Conservation (phyloP, 805 yeast species). For the Candida koratica region DNA sequence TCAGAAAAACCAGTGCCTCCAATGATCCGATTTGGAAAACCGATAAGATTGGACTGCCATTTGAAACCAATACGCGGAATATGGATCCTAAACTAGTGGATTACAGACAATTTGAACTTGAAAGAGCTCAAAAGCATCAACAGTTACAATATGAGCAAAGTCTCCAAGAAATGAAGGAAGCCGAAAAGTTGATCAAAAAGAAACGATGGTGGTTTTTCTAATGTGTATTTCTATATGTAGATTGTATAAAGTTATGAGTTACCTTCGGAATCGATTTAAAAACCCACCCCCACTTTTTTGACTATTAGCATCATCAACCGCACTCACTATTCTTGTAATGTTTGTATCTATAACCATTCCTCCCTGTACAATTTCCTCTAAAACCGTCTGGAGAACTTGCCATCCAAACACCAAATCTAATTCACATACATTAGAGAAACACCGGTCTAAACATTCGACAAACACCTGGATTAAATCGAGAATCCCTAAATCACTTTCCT, state of each 20-base stretch:
- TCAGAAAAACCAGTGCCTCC: constrained; percentile 56
- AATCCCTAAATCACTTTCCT: constrained; percentile 91
- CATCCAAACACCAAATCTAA: constrained; percentile 96
- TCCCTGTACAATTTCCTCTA: constrained; percentile 92
- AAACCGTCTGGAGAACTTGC: constrained; percentile 90
- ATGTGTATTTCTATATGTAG: no score
- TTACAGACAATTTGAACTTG: constrained; percentile 46
- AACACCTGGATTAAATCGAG: constrained; percentile 92
- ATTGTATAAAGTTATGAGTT: not conserved
- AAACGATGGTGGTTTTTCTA: constrained; percentile 21
- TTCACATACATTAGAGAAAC: constrained; percentile 93
- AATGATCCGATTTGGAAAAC: constrained; percentile 83
- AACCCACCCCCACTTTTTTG: constrained; percentile 33
- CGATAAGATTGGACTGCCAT: constrained; percentile 65
- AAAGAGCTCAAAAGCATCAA: constrained; percentile 39
- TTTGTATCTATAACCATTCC: constrained; percentile 97
- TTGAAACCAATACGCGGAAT: constrained; percentile 47
- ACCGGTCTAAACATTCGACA: constrained; percentile 89
- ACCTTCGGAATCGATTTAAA: constrained; percentile 7
- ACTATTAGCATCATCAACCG: constrained; percentile 69
- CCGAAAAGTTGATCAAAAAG: constrained; percentile 23
- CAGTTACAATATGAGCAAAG: constrained; percentile 34
- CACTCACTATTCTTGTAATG: constrained; percentile 72
- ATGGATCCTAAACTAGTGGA: constrained; percentile 34
- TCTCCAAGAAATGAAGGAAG: constrained; percentile 25